phyloP scores from a whole-genome alignment of 2,329 filamentous ascomycete species.

The Alternaria sp. region DNA sequence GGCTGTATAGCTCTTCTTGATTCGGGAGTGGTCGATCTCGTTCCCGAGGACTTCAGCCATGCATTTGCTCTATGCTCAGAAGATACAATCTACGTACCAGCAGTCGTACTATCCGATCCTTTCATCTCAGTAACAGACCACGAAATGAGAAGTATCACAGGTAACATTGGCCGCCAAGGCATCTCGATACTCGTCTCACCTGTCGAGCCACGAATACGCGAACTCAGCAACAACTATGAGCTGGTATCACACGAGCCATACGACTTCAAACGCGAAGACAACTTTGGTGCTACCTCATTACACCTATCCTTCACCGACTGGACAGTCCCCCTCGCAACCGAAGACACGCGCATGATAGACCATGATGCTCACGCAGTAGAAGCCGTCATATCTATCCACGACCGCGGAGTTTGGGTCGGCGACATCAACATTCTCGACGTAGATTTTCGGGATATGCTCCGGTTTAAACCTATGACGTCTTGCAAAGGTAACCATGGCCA shows the following conservation, averaged over 20 bases:
- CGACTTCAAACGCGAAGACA: not conserved
- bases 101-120: not conserved
- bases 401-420: not conserved
- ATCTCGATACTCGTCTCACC: not conserved
- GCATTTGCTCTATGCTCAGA: conserved; percentile 1
- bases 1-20: conserved; percentile 7
- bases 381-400: conserved; percentile 1
- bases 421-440: conserved; percentile 4
- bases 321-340: not conserved
- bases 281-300: conserved; percentile 2
- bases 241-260: not conserved
- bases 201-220: not conserved
- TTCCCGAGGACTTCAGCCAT: not conserved
- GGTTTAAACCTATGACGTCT: not conserved
- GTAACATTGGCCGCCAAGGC: not conserved
- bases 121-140: not conserved
- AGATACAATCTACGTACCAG: conserved; percentile 7
- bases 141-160: not conserved
- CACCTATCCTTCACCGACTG: conserved; percentile 12
- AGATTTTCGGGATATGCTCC: not conserved
- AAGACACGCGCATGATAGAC: not conserved
- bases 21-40: conserved; percentile 5
- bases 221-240: not conserved
- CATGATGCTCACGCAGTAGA: not conserved
- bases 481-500: not conserved